phyloP scores from a whole-genome alignment of 768 basidiomycete genomes.

The Leccinum olivaceopallidum region DNA sequence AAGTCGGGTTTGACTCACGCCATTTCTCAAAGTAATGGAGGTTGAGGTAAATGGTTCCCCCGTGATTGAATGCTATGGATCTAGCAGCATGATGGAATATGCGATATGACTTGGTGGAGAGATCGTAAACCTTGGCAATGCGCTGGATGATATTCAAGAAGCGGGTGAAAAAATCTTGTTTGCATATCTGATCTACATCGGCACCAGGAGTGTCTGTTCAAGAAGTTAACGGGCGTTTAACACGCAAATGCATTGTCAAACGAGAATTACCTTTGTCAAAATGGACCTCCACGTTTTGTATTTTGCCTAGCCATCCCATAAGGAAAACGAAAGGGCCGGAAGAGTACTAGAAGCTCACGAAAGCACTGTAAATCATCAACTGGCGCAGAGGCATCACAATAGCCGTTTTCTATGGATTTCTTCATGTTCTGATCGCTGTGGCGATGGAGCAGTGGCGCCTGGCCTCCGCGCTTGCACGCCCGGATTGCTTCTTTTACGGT shows the following conservation, averaged over 20 bases:
- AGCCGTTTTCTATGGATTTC: slow-evolving; percentile 59
- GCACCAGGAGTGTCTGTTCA: slow-evolving; percentile 52
- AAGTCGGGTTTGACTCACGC: background rate
- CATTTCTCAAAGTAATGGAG: background rate
- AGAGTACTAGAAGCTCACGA: slow-evolving; percentile 39
- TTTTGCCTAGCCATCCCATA: slow-evolving; percentile 41
- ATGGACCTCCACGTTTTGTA: slow-evolving; percentile 59
- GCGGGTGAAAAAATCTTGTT: slow-evolving; percentile 51
- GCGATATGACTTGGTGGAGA: slow-evolving; percentile 43
- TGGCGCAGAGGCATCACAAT: slow-evolving; percentile 70
- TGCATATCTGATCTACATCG: slow-evolving; percentile 34
- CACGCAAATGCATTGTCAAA: background rate
- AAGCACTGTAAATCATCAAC: slow-evolving; percentile 54
- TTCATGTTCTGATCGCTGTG: slow-evolving; percentile 65
- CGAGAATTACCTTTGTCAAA: slow-evolving; percentile 48
- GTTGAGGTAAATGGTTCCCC: background rate
- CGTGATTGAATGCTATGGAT: background rate
- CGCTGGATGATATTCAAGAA: slow-evolving; percentile 69
- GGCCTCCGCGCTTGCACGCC: background rate
- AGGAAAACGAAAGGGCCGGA: background rate
- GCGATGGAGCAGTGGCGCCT: slow-evolving; percentile 30
- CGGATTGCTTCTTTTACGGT: background rate
- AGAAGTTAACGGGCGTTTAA: background rate
- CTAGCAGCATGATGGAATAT: background rate
- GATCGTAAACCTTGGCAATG: slow-evolving; percentile 64